Evolutionary conservation across 495 filamentous ascomycete species (phyloP), one percentile per base, ranked within the genome.

Genomic region (Aspergillus egyptiacus): DNA sequence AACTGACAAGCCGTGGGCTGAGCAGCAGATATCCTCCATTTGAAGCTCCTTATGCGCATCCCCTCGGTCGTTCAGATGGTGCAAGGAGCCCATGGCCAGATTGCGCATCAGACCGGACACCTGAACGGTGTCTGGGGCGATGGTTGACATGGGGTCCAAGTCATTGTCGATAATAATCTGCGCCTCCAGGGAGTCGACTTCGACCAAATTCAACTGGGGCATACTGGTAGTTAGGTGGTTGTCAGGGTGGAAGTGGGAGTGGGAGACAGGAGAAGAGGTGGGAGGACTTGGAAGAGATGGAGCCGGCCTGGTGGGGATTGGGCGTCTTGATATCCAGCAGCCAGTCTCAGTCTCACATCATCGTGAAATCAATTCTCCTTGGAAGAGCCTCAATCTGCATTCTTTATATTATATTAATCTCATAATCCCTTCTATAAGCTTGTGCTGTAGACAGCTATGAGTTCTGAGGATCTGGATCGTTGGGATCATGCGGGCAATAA

Each of bases 1-100:
- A 22, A 82, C 68, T 9, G 77, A 80, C 36, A 83, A 56, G 3
- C 80, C 80, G 63, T 81, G 78, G 0, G 79, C 79, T 11, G 73
- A 71, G 50, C 80, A 82, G 58, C 79, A 84, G 7, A 84, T 72
- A 55, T 71, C 63, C 42, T 75, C 76, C 72, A 81, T 76, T 9
- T 69, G 60, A 25, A 80, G 38, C 37, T 80, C 76, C 44, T 64
- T 66, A 28, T 44, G 57, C 2, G 69, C 72, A 11, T 64, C 70
- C 5, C 75, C 74, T 1, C 72, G 63, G 35, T 70, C 64, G 11
- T 60, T 58, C 13, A 71, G 39, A 8, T 44, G 22, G 22, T 67
- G 65, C 3, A 45, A 43, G 0, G 69, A 65, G 9, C 50, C 46
- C 44, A 70, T 53, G 0, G 69, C 69, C 2, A 74, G 55, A 6